Evolutionary conservation across 768 basidiomycete species (phyloP).

Genomic region (Cystofilobasidium ferigula): DNA sequence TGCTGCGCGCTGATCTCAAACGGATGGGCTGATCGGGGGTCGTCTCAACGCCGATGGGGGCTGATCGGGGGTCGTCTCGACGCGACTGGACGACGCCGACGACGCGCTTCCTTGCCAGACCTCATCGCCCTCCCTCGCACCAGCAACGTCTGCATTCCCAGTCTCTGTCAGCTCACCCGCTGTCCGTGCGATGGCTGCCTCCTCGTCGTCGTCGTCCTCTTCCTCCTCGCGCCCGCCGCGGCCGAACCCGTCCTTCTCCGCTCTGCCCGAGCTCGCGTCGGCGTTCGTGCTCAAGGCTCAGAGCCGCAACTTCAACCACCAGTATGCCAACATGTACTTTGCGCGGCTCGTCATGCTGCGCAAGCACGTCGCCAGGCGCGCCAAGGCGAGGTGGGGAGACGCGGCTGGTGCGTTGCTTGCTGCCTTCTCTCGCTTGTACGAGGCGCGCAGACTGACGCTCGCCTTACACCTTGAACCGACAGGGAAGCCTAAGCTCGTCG

Average conservation of each 20-base stretch:
- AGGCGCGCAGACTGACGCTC: background rate
- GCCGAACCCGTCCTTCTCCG: conserved; percentile 9
- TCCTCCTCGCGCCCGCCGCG: background rate
- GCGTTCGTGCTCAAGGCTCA: conserved; percentile 10
- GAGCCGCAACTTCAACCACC: conserved; percentile 17
- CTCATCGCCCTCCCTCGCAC: no score
- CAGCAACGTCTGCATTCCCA: no score
- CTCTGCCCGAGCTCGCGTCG: conserved; percentile 10
- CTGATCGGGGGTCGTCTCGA: no score
- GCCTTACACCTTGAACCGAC: background rate
- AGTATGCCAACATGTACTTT: conserved; percentile 66
- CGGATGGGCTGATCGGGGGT: no score
- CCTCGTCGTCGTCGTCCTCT: background rate
- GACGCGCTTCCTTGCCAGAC: no score
- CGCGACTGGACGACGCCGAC: no score
- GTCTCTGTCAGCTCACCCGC: no score
- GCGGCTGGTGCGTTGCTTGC: conserved; percentile 36
- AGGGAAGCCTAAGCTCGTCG: conserved; percentile 63
- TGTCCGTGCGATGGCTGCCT: no score
- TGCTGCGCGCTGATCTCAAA: no score
- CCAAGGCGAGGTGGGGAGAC: conserved; percentile 46
- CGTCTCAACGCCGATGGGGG: no score
- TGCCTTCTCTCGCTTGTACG: background rate
- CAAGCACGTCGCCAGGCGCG: conserved; percentile 45
- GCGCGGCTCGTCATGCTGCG: conserved; percentile 48